Conservation (phyloP, 345 rosid species). For the Litchi chinensis region DNA sequence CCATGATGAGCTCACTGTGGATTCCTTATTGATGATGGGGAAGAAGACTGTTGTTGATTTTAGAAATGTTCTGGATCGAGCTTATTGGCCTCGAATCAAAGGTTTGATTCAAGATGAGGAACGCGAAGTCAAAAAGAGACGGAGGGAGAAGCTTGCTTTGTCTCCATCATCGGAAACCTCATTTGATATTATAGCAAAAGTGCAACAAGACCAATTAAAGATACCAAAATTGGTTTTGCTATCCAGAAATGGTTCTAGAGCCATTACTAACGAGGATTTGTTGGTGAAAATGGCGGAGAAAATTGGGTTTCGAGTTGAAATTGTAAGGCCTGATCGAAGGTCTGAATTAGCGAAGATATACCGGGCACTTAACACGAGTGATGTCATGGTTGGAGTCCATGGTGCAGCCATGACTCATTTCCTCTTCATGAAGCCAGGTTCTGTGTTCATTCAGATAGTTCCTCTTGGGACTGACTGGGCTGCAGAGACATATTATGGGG, state of each 20-base stretch:
- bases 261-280: slow-evolving; percentile 58
- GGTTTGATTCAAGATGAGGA: slow-evolving; percentile 53
- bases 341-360: slow-evolving; percentile 77
- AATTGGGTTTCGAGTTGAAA: slow-evolving; percentile 60
- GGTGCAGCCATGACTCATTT: slow-evolving; percentile 96
- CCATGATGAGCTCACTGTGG: slow-evolving; percentile 71
- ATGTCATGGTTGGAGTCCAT: slow-evolving; percentile 83
- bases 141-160: slow-evolving; percentile 26
- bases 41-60: slow-evolving; percentile 62
- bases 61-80: slow-evolving; percentile 56
- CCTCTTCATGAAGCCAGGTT: slow-evolving; percentile 71
- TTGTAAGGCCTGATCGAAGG: slow-evolving; percentile 53
- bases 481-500: slow-evolving; percentile 80
- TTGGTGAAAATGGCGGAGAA: slow-evolving; percentile 60
- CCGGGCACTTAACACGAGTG: slow-evolving; percentile 57
- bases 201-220: slow-evolving; percentile 22
- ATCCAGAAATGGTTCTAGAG: slow-evolving; percentile 69
- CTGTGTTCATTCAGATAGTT: slow-evolving; percentile 71
- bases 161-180: slow-evolving; percentile 26
- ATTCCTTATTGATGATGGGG: slow-evolving; percentile 43
- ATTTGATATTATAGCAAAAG: not conserved
- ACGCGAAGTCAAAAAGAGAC: slow-evolving; percentile 37
- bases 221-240: slow-evolving; percentile 68
- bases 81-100: slow-evolving; percentile 54
- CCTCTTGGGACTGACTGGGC: slow-evolving; percentile 92